Evolutionary conservation across 495 filamentous ascomycete genomes (phyloP).

Genomic region (Neurospora sp.): DNA sequence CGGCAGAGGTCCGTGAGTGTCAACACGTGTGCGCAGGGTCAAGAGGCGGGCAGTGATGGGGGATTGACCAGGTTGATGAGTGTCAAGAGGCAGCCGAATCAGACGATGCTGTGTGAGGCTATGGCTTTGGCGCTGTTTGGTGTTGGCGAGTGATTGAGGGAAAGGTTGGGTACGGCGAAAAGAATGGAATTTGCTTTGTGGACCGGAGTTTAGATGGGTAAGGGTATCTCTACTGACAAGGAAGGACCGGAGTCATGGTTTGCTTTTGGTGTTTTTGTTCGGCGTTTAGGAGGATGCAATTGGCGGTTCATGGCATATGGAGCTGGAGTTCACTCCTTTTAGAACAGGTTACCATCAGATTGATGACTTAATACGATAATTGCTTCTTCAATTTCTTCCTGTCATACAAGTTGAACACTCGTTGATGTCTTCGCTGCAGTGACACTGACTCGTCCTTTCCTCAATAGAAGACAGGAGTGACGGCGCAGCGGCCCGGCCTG

Average conservation of each 20-base stretch:
- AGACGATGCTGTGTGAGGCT: slow-evolving; percentile 19
- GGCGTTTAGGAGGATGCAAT: not conserved
- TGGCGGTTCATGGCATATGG: not conserved
- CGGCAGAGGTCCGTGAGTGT: slow-evolving; percentile 1
- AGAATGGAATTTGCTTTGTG: not conserved
- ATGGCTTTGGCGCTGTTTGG: slow-evolving; percentile 25
- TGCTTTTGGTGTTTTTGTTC: not conserved
- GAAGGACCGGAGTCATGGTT: not conserved
- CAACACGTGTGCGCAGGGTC: not conserved
- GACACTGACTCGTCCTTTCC: not conserved
- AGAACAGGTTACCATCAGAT: not conserved
- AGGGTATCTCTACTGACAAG: not conserved
- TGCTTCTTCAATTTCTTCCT: no score
- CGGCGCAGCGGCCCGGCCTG: no score
- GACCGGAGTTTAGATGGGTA: not conserved
- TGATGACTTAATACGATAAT: not conserved
- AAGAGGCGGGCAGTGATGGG: slow-evolving; percentile 5
- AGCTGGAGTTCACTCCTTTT: not conserved
- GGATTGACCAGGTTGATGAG: slow-evolving; percentile 21
- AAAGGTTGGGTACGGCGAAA: not conserved
- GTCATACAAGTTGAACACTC: not conserved
- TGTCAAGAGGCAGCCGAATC: slow-evolving; percentile 15
- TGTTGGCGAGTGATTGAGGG: slow-evolving; percentile 8
- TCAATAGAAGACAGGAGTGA: not conserved
- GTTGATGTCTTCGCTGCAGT: not conserved